Base-by-base conservation (phyloP, 257 asterid genomes). In the Cynanchum wilfordii region DNA sequence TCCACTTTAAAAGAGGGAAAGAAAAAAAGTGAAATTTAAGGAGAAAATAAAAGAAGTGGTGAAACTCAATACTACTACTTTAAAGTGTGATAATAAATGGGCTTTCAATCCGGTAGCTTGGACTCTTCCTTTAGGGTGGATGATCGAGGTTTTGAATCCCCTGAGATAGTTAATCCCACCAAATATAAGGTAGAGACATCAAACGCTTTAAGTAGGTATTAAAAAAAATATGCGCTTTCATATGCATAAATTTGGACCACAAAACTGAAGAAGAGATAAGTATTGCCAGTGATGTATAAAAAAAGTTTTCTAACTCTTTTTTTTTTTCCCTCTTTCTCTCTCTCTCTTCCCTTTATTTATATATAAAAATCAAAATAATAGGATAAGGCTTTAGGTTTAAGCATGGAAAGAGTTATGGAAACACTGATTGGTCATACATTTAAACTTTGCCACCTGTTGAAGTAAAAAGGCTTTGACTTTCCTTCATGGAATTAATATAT, bases 401-500 rank as follows among this genome's bases (percentile, higher is more conserved):
- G 50, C 20, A 51, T 30, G 64, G 54, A 33, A 22, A 58, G 68
- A 57, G 68, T 57, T 57, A 9, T 57, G 68, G 38, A 45, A 71
- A 58, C 75, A 8, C 45, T 40, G 13, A 58, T 25, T 30, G 29
- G 29, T 42, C 57, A 16, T 17, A 17, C 8, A 15, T 58, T 58
- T 29, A 27, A 54, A 42, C 1, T 58, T 71, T 7, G 29, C 15
- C 15, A 25, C 50, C 4, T 17, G 2, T 3, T 44, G 49, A 44
- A 63, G 30, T 24, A 7, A 7, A n/a, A 40, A 57, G 20, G 25
- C 20, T 42, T 71, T 57, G 75, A 71, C 75, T 70, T 70, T 40
- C 2, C 17, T 55, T 25, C 22, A 1, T 20, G 4, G 50, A 19
- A 38, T n/a, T 19, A 36, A 54, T 1, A 12, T 36, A 54, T 54